Conservation (phyloP, 805 yeast genomes). For the Priceomyces medius region DNA sequence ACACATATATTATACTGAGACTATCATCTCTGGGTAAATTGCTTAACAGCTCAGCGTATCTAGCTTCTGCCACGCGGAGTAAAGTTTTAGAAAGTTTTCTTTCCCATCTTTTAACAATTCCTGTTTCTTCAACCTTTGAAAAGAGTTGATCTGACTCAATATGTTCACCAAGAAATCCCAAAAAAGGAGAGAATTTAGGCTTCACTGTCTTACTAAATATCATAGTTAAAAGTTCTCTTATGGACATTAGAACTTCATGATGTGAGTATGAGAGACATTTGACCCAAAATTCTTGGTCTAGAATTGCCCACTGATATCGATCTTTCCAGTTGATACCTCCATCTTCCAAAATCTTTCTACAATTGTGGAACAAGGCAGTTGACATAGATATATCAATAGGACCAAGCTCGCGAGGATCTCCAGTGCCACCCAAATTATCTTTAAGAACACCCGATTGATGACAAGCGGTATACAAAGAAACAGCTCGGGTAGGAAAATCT, state of each 20-base stretch:
- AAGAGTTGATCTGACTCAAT: constrained; percentile 50
- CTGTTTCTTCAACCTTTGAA: constrained; percentile 29
- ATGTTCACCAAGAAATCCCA: constrained; percentile 49
- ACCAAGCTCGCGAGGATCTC: constrained; percentile 22
- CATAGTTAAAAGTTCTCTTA: constrained; percentile 42
- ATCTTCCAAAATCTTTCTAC: constrained; percentile 32
- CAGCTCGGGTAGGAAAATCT: constrained; percentile 47
- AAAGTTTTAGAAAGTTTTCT: constrained; percentile 34
- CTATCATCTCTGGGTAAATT: constrained; percentile 59
- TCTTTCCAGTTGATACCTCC: constrained; percentile 31
- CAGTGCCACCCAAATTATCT: constrained; percentile 22
- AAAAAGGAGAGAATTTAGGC: constrained; percentile 58
- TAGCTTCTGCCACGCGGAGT: constrained; percentile 33
- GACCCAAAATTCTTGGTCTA: constrained; percentile 53
- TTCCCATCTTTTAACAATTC: constrained; percentile 48
- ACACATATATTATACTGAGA: constrained; percentile 53
- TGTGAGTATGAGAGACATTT: constrained; percentile 46
- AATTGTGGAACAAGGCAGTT: constrained; percentile 24
- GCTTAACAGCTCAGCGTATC: constrained; percentile 40
- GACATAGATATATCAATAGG: constrained; percentile 31
- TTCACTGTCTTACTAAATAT: constrained; percentile 42
- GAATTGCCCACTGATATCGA: constrained; percentile 30
- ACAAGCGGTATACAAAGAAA: constrained; percentile 50
- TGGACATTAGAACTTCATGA: constrained; percentile 44
- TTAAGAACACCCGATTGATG: constrained; percentile 31